Base-by-base conservation (phyloP, 768 basidiomycete genomes). In the Trametes cingulata region DNA sequence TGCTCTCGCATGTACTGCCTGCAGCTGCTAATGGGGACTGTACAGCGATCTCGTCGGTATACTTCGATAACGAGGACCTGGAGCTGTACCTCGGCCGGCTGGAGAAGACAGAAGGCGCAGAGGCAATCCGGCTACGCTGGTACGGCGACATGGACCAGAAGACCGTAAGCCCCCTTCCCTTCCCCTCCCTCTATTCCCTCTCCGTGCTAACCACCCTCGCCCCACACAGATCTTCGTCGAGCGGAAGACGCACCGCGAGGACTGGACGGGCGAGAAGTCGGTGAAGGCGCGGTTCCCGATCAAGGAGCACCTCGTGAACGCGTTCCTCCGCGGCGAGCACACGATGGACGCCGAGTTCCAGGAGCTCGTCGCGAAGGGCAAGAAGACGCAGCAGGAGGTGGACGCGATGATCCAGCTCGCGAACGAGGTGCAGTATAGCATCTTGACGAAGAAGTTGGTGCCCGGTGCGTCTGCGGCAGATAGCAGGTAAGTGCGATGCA, bases 221-320 rank as follows among this genome's bases (percentile, higher is more conserved):
- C 41, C 2, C 2, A 5, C 13, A 7, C 66, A 91, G 88, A 91
- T 93, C 39, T 93, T 91, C 65, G 87, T 93, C 19, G 91, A 93
- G 74, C 88, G 91, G 41, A 93, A 93, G 74, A 93, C 91, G 0
- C 91, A 99, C 71, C 85, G 95, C 55, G 97, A 99, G 74, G 97
- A 99, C 70, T 99, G 97, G 97, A 98, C 96, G 0, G 97, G 97
- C 35, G 96, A 99, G 74, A 98, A 98, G 74, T 95, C 93, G 10
- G 95, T 98, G 71, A 99, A 98, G 75, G 91, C 95, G 14, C 90
- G 95, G 12, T 98, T 98, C 77, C 86, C 92, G 2, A 87, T 99
- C 72, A 95, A 96, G 71, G 96, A 98, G 71, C 86, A 93, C 62
- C 85, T 91, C 46, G 88, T 98, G 66, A 96, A 98, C 69, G 87